Evolutionary conservation across 73 alveolate genomes (phyloP).

Genomic region (Paramecium bursaria): DNA sequence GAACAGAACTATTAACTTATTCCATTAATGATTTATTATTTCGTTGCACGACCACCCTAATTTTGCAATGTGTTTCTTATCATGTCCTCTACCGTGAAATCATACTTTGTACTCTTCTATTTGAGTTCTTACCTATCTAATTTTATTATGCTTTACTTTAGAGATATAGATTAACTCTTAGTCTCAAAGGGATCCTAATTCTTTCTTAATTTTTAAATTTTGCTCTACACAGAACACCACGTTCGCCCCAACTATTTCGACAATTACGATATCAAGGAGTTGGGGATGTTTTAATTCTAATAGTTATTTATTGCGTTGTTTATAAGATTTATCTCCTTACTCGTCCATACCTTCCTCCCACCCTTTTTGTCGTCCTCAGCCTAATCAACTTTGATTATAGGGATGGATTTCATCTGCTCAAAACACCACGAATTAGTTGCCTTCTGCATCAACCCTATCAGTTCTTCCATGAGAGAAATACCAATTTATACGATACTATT

Average conservation of each 20-base stretch:
- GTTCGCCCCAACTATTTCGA: conserved; percentile 41
- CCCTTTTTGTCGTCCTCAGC: background rate
- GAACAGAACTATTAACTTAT: conserved; percentile 17
- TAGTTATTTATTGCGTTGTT: background rate
- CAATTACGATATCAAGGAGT: background rate
- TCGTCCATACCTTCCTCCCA: conserved; percentile 39
- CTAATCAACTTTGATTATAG: background rate
- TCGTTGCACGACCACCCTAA: conserved; percentile 24
- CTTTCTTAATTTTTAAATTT: conserved; percentile 16
- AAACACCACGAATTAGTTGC: conserved; percentile 51
- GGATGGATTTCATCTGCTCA: background rate
- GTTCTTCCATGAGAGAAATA: conserved; percentile 13
- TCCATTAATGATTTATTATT: conserved; percentile 13
- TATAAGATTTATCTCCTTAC: background rate
- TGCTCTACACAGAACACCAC: conserved; percentile 51
- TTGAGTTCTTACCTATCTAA: background rate
- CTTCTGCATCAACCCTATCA: background rate
- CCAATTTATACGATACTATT: conserved; percentile 12
- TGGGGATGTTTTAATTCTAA: conserved; percentile 10
- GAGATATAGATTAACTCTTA: conserved; percentile 33
- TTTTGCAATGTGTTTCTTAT: background rate
- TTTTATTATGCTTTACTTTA: background rate
- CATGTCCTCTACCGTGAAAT: conserved; percentile 54
- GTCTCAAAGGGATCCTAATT: background rate
- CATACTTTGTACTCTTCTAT: conserved; percentile 31